These are phyloP conservation scores for Vitis rupestris DNA, from an alignment of 164 flowering plant species.

Conservation along the genomic window DNA sequence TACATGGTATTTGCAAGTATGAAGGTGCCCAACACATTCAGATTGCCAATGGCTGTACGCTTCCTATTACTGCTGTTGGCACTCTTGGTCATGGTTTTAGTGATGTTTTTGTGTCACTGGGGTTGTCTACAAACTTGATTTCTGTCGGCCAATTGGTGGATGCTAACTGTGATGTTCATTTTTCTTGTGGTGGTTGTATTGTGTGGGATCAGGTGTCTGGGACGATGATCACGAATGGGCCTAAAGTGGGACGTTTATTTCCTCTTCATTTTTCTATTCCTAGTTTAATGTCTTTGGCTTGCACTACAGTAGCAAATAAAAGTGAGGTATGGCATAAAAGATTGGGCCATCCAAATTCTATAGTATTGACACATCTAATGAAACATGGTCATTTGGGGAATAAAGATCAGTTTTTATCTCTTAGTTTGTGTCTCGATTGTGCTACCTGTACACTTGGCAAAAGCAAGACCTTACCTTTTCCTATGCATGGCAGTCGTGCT, in stretches of 20 bases:
- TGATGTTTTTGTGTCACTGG: conserved; percentile 2
- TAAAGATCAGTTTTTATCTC: background rate
- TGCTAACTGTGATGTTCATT: conserved; percentile 1
- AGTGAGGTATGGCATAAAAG: background rate
- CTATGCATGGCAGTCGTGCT: no score
- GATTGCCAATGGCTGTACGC: background rate
- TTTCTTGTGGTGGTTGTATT: conserved; percentile 3
- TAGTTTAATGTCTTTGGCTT: background rate
- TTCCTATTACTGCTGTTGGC: background rate
- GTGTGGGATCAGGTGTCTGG: background rate
- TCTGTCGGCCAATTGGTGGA: conserved; percentile 7
- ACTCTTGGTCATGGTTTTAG: no score
- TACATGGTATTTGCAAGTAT: no score
- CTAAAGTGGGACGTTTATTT: conserved; percentile 9
- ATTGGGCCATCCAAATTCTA: background rate
- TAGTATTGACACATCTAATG: background rate
- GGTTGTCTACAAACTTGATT: background rate
- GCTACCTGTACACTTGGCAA: no score
- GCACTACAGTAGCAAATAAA: background rate
- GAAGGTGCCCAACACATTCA: background rate
- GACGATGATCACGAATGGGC: background rate
- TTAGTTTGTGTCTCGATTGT: background rate
- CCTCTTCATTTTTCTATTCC: background rate
- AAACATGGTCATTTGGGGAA: background rate
- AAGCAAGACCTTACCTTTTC: no score